These are phyloP conservation scores for Aspergillus wentii DNA, from an alignment of 495 filamentous ascomycete genomes.

Conservation along the genomic window DNA sequence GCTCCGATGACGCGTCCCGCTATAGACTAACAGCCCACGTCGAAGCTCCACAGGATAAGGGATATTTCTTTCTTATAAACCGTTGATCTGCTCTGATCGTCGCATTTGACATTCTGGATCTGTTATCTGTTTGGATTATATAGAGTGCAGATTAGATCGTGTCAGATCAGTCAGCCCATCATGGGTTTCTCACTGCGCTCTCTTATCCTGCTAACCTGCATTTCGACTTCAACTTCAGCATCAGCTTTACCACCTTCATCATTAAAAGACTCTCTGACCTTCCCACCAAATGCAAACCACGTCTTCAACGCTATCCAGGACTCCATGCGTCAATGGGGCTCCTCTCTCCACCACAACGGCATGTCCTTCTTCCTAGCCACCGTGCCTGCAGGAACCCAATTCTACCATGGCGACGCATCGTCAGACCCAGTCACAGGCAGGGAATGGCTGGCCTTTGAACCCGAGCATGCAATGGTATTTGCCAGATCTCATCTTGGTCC, in stretches of 20 bases:
- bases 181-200: too few relatives aligned
- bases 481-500: conserved; percentile 12
- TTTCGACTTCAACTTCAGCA: background rate
- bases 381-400: conserved; percentile 51
- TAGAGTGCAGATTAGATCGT: too few relatives aligned
- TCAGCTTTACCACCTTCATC: background rate
- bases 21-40: too few relatives aligned
- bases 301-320: conserved; percentile 66
- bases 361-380: conserved; percentile 59
- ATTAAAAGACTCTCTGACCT: too few relatives aligned
- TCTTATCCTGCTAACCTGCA: background rate
- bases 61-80: too few relatives aligned
- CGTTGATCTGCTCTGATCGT: too few relatives aligned
- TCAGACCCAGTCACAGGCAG: conserved; percentile 37
- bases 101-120: too few relatives aligned
- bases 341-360: conserved; percentile 63
- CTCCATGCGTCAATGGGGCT: conserved; percentile 67
- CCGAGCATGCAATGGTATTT: conserved; percentile 61
- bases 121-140: too few relatives aligned
- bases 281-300: conserved; percentile 44
- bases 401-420: conserved; percentile 55
- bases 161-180: too few relatives aligned
- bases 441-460: conserved; percentile 69
- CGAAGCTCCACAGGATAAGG: too few relatives aligned
- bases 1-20: too few relatives aligned